Base-by-base conservation (phyloP, 2,329 filamentous ascomycete genomes). In the Ophiostoma quercus region DNA sequence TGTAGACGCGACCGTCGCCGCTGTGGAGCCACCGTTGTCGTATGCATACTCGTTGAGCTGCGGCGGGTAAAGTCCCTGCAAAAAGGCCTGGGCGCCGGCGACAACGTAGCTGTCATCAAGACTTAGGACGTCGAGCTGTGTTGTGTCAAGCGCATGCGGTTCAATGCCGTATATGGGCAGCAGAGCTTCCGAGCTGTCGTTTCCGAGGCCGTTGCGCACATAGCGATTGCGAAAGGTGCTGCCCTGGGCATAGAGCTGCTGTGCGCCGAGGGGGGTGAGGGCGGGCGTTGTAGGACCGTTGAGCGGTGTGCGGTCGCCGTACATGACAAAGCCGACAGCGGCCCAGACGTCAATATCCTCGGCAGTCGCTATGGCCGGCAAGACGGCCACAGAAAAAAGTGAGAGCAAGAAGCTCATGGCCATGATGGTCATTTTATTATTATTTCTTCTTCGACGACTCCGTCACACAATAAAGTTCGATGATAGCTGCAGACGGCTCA, bases 51-150 rank as follows among this genome's bases (percentile, higher is more conserved):
- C 73, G 11, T 75, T 71, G 3, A 82, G 82, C 0, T 85, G 84
- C 0, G 92, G 91, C 2, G 93, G 92, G 76, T 96, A 97, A 3
- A 97, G 82, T 4, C 90, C 92, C 77, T 97, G 93, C 74, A 95
- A 80, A 78, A 96, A 96, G 0, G 89, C 92, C 68, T 86, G 81
- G 43, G 91, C 92, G 2, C 91, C 88, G 71, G 85, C 88, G 68
- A 88, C 85, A 41, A 94, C 76, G 75, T 80, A 83, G 34, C 78
- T 76, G 67, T 84, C 80, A 4, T 78, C 75, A 47, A 76, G 80
- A 25, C 81, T 80, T 41, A 79, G 73, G 43, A 85, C 74, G 41
- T 77, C 75, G 22, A 88, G 74, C 73, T 86, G 81, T 1, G 71
- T 74, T 71, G 84, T 85, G 74, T 86, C 80, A 66, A 87, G 80